phyloP scores from a whole-genome alignment of 345 rosid species.

The Cardiospermum halicacabum region DNA sequence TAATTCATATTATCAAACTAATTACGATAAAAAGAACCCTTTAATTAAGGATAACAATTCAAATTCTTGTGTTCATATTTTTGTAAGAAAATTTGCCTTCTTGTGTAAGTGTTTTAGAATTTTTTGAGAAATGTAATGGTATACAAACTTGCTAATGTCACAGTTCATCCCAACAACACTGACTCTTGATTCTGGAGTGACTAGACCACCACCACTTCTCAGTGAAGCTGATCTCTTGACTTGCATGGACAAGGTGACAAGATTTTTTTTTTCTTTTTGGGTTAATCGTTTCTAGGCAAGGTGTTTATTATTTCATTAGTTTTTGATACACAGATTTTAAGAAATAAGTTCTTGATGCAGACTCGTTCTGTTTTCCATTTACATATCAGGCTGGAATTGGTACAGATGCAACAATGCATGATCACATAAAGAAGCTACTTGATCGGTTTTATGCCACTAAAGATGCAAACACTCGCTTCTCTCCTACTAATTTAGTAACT shows the following conservation, averaged over 20 bases:
- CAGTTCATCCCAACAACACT: slow-evolving; percentile 79
- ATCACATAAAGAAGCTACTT: slow-evolving; percentile 93
- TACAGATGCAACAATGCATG: slow-evolving; percentile 99
- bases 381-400: slow-evolving; percentile 84
- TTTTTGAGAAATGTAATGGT: slow-evolving; percentile 15
- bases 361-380: slow-evolving; percentile 15
- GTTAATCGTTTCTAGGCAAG: not conserved
- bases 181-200: slow-evolving; percentile 90
- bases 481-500: slow-evolving; percentile 85
- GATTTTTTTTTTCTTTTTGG: slow-evolving; percentile 6
- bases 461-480: slow-evolving; percentile 79
- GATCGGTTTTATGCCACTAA: slow-evolving; percentile 94
- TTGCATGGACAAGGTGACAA: slow-evolving; percentile 95
- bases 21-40: too few relatives aligned
- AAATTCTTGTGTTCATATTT: slow-evolving; percentile 1
- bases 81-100: not conserved
- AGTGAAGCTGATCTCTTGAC: slow-evolving; percentile 92
- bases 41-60: not conserved
- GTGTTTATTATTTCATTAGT: slow-evolving; percentile 1
- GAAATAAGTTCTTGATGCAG: slow-evolving; percentile 1
- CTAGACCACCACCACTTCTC: slow-evolving; percentile 86
- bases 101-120: slow-evolving; percentile 9
- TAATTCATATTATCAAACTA: too few relatives aligned
- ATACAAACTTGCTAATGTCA: slow-evolving; percentile 27
- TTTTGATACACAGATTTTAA: not conserved